A percentile compares a stretch with the other conserved stretches of the same genome.
These are phyloP conservation scores for Phytophthora podocarpi DNA, from an alignment of 352 stramenopile species.

Conservation along the genomic window DNA sequence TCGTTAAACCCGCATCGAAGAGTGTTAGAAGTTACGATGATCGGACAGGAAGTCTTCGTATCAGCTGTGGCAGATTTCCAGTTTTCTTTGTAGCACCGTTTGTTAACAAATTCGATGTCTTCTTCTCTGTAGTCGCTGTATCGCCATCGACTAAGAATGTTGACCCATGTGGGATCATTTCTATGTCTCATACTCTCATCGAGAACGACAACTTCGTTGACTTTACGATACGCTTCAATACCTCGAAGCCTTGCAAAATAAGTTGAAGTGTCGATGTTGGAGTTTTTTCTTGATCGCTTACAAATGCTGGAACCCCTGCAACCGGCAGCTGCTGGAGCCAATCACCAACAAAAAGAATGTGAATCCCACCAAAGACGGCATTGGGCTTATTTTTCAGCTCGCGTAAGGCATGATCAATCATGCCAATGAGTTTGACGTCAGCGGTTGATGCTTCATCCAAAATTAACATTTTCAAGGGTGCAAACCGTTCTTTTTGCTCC, in stretches of 20 bases:
- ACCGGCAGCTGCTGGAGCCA: constrained; percentile 11
- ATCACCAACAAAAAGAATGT: constrained; percentile 8
- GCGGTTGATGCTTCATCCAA: constrained; percentile 6
- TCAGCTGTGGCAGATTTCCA: no score
- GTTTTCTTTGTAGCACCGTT: no score
- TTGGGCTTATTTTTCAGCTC: neutral
- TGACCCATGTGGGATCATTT: neutral
- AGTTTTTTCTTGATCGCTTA: neutral
- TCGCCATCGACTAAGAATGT: neutral
- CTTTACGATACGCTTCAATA: neutral
- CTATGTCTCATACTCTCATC: neutral
- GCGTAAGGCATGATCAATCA: neutral
- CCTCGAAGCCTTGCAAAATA: neutral
- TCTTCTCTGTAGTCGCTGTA: no score
- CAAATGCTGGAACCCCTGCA: neutral
- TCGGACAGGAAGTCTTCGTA: neutral
- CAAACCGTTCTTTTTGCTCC: constrained; percentile 15
- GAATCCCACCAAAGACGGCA: constrained; percentile 4
- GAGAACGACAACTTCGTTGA: neutral
- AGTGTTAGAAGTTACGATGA: neutral
- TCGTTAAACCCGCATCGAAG: neutral
- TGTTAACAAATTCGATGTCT: no score
- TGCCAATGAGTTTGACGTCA: constrained; percentile 1
- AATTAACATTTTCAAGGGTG: neutral
- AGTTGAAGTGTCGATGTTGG: no score